These are phyloP conservation scores for Fraxinus platypoda DNA, from an alignment of 305 asterid species.

Conservation along the genomic window DNA sequence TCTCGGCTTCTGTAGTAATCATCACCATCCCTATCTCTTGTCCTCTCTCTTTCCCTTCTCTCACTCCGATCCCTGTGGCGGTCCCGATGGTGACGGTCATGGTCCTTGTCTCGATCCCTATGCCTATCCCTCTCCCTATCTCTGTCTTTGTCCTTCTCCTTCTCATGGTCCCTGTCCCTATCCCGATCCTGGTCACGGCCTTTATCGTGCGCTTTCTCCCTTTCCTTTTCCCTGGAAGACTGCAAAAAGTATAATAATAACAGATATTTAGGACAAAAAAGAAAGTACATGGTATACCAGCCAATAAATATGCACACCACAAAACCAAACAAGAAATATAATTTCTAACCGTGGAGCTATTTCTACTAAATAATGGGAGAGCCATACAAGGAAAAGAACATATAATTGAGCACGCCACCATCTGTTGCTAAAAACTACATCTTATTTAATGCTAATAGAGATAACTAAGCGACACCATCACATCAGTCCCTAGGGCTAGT, in stretches of 20 bases:
- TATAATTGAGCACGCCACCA: background rate
- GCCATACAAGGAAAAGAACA: background rate
- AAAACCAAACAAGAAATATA: constrained; percentile 18
- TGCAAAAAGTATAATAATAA: background rate
- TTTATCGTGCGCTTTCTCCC: background rate
- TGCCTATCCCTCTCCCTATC: constrained; percentile 38
- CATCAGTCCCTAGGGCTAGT: background rate
- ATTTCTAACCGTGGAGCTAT: background rate
- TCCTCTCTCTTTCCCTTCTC: constrained; percentile 43
- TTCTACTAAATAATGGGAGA: background rate
- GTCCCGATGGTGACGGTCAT: constrained; percentile 46
- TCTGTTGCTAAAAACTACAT: background rate
- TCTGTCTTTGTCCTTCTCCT: constrained; percentile 38
- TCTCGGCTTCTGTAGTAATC: constrained; percentile 58
- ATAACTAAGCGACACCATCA: background rate
- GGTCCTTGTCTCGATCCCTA: constrained; percentile 44
- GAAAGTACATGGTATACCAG: background rate
- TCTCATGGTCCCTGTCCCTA: constrained; percentile 34
- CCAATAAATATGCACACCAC: background rate
- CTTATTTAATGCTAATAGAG: background rate
- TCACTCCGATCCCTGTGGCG: constrained; percentile 49
- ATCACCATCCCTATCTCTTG: constrained; percentile 56
- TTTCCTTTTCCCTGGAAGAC: constrained; percentile 1
- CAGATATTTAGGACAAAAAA: background rate
- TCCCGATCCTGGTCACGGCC: background rate